Base-by-base conservation (phyloP, 1,139 yeast genomes). In the Suhomyces taliae region DNA sequence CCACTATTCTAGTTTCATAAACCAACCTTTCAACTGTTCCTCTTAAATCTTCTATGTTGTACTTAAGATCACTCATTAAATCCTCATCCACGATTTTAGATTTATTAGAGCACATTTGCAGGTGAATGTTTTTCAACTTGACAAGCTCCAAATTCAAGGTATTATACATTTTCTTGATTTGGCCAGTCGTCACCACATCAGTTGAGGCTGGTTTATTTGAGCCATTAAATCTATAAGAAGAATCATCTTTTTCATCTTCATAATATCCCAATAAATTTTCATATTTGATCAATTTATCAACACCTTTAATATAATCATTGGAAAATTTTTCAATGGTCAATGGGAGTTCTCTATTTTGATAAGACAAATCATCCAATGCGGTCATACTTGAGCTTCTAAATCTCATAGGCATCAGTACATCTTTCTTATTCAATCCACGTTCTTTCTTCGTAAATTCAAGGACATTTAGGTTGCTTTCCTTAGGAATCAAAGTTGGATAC, bases 1-100 rank as follows among this genome's bases (percentile, higher is more conserved):
- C 78, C 24, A 93, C 74, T 43, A 89, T 76, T 47, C 95, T 70
- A 27, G 90, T 76, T 60, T 93, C 97, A 62, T 91, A 93, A 46
- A 83, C 79, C 48, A 93, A 70, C 52, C 95, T 74, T 26, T 96
- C 93, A 33, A 87, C 82, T 37, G 86, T 72, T 2, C 88, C 82
- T 34, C 83, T 82, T 39, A 90, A 74, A 49, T 87, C 91, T 36
- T 72, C 70, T 52, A 87, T 69, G 52, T 81, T 85, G 40, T 66
- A 69, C 42, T 75, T 68, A 40, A 85, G 62, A 53, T 64, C 61
- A 10, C 59, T 62, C 7, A 63, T 57, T 27, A 71, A 55, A 34
- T 67, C 70, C 48, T 65, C 69, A 61, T 67, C 66, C 50, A 63
- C 58, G 46, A 77, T 57, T 52, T 65, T 60, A 33, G 54, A 51